A percentile compares a stretch with the other conserved stretches of the same genome.
phyloP scores from a whole-genome alignment of 306 rosid genomes.

The Quercus alba region DNA sequence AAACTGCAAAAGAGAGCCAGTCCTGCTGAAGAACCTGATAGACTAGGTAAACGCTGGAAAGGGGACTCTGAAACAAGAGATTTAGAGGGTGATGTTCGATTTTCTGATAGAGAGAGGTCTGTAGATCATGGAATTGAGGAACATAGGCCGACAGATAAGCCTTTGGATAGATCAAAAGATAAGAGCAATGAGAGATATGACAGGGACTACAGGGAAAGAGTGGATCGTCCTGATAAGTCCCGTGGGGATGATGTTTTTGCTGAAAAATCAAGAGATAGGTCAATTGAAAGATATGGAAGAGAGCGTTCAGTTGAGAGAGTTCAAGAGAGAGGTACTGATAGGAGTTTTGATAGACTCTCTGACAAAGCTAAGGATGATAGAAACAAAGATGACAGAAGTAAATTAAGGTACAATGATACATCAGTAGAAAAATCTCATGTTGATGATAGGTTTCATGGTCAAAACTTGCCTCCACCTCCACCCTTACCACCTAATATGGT shows the following conservation, averaged over 20 bases:
- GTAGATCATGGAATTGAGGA: conserved; percentile 75
- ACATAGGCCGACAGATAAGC: conserved; percentile 68
- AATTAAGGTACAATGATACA: conserved; percentile 67
- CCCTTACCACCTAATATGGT: conserved; percentile 92
- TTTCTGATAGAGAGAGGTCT: conserved; percentile 74
- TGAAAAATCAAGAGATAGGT: conserved; percentile 82
- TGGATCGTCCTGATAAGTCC: conserved; percentile 80
- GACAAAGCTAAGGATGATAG: conserved; percentile 85
- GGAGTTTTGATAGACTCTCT: conserved; percentile 64
- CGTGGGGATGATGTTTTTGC: conserved; percentile 69
- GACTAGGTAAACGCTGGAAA: conserved; percentile 84
- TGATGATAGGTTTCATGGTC: conserved; percentile 91
- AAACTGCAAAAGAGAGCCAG: conserved; percentile 83
- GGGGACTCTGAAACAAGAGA: conserved; percentile 79
- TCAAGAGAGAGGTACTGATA: conserved; percentile 74
- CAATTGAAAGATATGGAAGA: conserved; percentile 88
- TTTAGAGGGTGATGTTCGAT: conserved; percentile 65
- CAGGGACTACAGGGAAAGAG: conserved; percentile 78
- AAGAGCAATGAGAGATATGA: conserved; percentile 85
- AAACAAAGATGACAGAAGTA: conserved; percentile 73
- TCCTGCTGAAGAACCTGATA: conserved; percentile 92
- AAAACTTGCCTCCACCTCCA: conserved; percentile 97
- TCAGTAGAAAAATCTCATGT: conserved; percentile 65
- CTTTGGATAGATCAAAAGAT: conserved; percentile 77
- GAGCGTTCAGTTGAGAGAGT: conserved; percentile 85